Conservation (phyloP, 2,329 filamentous ascomycete genomes). For the Alternaria burnsii region DNA sequence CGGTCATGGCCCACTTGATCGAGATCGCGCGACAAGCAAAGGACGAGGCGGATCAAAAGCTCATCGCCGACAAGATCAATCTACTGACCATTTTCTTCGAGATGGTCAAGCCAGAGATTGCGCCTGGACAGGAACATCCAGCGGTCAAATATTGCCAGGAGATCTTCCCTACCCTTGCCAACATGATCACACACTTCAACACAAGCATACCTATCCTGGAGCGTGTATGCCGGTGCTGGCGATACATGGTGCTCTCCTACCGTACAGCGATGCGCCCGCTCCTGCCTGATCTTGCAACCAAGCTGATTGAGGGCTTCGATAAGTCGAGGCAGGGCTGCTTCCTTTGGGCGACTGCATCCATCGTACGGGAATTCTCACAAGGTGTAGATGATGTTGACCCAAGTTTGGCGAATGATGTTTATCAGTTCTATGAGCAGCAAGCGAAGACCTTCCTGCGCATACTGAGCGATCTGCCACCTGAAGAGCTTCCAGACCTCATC, state of each 20-base stretch:
- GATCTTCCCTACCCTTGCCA: constrained; percentile 85
- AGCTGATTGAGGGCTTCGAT: constrained; percentile 84
- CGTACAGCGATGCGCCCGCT: constrained; percentile 87
- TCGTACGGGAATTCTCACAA: constrained; percentile 93
- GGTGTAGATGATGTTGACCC: constrained; percentile 85
- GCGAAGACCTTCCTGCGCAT: constrained; percentile 88
- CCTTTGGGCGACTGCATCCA: constrained; percentile 96
- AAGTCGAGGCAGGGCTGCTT: constrained; percentile 92
- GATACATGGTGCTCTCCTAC: constrained; percentile 96
- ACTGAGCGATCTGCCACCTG: constrained; percentile 81
- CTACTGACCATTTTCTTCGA: constrained; percentile 92
- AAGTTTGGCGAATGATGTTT: constrained; percentile 85
- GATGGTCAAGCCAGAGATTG: constrained; percentile 76
- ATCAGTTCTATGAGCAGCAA: constrained; percentile 93
- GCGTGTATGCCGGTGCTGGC: constrained; percentile 92
- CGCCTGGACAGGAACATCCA: constrained; percentile 76
- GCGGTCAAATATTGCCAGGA: constrained; percentile 97
- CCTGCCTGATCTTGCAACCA: constrained; percentile 84
- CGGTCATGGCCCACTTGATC: constrained; percentile 86
- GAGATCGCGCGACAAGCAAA: constrained; percentile 84
- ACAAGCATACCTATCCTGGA: constrained; percentile 89
- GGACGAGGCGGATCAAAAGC: constrained; percentile 82
- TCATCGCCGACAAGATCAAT: constrained; percentile 92
- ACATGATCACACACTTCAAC: constrained; percentile 87
- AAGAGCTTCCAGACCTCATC: constrained; percentile 82